A percentile compares a stretch with the other conserved stretches of the same genome.
Conservation (phyloP, 2,329 filamentous ascomycete genomes). For the Rhynchosporium agropyri region DNA sequence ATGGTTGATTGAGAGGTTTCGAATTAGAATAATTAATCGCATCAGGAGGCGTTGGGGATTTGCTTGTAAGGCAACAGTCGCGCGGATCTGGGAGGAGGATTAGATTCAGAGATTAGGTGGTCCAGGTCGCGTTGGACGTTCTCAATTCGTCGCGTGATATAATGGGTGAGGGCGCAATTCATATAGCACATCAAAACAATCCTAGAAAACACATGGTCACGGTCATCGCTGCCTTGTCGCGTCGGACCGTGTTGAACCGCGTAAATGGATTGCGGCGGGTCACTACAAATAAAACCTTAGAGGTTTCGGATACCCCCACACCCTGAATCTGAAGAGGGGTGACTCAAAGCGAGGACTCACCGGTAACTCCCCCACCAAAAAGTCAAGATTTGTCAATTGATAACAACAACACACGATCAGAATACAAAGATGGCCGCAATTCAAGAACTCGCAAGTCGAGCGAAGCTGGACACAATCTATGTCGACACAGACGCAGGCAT, state of each 20-base stretch:
- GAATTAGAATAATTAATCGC: slow-evolving; percentile 4
- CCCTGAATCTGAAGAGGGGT: slow-evolving; percentile 16
- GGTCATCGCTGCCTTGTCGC: slow-evolving; percentile 16
- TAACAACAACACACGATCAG: slow-evolving; percentile 18
- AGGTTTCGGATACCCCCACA: slow-evolving; percentile 19
- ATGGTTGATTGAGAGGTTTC: slow-evolving; percentile 23
- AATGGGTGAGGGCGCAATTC: neutral
- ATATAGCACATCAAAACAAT: slow-evolving; percentile 1
- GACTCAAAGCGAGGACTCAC: slow-evolving; percentile 32
- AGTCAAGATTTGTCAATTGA: slow-evolving; percentile 29
- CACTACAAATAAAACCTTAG: slow-evolving; percentile 6
- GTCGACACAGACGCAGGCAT: slow-evolving; percentile 79
- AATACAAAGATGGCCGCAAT: slow-evolving; percentile 39
- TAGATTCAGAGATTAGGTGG: neutral
- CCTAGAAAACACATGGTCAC: neutral
- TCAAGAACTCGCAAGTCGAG: slow-evolving; percentile 55
- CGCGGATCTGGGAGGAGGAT: too few species aligned
- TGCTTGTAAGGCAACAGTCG: slow-evolving; percentile 10
- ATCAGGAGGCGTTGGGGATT: neutral
- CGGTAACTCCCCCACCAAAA: slow-evolving; percentile 19
- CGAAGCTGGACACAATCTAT: slow-evolving; percentile 61
- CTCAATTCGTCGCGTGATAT: neutral
- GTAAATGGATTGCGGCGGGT: slow-evolving; percentile 13
- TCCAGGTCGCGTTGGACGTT: neutral
- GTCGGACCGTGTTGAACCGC: neutral